These are phyloP conservation scores for Clarireedia sp. DNA, from an alignment of 2,329 filamentous ascomycete species.

Conservation along the genomic window DNA sequence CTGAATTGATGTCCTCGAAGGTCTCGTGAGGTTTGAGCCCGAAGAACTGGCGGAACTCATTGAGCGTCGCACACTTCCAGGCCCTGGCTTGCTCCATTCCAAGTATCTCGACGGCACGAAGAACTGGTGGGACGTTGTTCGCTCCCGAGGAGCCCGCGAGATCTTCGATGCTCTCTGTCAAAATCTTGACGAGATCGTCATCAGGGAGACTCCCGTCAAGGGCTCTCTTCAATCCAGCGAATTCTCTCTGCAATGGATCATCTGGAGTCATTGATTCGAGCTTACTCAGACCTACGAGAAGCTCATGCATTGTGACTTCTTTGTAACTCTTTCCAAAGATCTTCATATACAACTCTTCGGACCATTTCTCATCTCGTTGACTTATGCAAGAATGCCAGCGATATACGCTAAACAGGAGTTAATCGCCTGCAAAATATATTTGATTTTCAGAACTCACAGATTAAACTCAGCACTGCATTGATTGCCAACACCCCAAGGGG, in stretches of 20 bases:
- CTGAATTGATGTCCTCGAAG: slow-evolving; percentile 76
- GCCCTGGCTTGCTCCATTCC: slow-evolving; percentile 68
- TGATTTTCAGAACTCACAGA: slow-evolving; percentile 33
- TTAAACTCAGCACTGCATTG: slow-evolving; percentile 83
- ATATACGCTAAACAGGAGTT: slow-evolving; percentile 44
- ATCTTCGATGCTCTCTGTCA: slow-evolving; percentile 63
- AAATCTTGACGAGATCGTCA: slow-evolving; percentile 65
- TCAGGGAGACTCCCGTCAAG: slow-evolving; percentile 61
- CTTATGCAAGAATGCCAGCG: slow-evolving; percentile 76
- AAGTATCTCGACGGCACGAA: slow-evolving; percentile 69
- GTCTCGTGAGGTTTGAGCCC: slow-evolving; percentile 64
- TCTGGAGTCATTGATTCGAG: slow-evolving; percentile 52
- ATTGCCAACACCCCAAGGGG: slow-evolving; percentile 68
- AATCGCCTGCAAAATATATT: background rate
- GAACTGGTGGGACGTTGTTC: slow-evolving; percentile 63
- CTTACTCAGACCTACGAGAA: slow-evolving; percentile 54
- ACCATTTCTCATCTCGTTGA: slow-evolving; percentile 71
- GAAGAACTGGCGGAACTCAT: slow-evolving; percentile 80
- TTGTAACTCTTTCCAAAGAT: slow-evolving; percentile 9
- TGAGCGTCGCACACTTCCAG: slow-evolving; percentile 65
- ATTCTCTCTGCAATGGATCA: slow-evolving; percentile 61
- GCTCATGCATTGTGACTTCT: slow-evolving; percentile 42
- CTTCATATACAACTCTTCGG: slow-evolving; percentile 48
- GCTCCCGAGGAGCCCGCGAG: slow-evolving; percentile 60
- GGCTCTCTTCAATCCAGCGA: slow-evolving; percentile 56